A percentile compares a stretch with the other conserved stretches of the same genome.
phyloP scores from a whole-genome alignment of 2,329 filamentous ascomycete genomes.

The Penicillium sp. region DNA sequence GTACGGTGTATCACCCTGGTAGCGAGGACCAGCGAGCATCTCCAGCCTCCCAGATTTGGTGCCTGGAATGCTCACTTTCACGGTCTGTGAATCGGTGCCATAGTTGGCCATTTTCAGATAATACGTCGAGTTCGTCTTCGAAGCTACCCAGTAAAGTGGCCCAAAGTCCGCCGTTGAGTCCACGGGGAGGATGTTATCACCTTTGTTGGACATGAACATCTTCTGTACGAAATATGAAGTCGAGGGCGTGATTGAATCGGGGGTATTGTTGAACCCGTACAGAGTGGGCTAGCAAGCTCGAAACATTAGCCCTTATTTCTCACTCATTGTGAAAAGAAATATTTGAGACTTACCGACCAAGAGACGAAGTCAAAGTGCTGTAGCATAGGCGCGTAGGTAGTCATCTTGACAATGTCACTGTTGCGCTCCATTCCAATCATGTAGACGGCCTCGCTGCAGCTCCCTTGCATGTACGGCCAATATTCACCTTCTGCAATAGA shows the following conservation, averaged over 20 bases:
- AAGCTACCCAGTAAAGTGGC: conserved; percentile 38
- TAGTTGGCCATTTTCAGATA: conserved; percentile 37
- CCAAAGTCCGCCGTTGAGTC: conserved; percentile 29
- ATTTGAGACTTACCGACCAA: conserved; percentile 31
- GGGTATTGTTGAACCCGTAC: conserved; percentile 32
- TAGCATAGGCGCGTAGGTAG: conserved; percentile 39
- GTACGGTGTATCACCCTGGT: conserved; percentile 21
- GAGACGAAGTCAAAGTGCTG: conserved; percentile 37
- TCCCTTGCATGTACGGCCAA: conserved; percentile 44
- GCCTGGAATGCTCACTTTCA: conserved; percentile 29
- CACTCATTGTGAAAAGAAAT: background rate
- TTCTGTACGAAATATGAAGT: conserved; percentile 40
- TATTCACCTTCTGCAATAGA: conserved; percentile 16
- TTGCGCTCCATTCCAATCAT: conserved; percentile 56
- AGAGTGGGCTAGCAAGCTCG: conserved; percentile 30
- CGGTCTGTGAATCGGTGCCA: conserved; percentile 19
- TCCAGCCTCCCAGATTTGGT: conserved; percentile 24
- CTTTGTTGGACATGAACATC: conserved; percentile 37
- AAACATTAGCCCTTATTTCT: background rate
- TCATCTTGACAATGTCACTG: conserved; percentile 39
- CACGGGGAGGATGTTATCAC: conserved; percentile 32
- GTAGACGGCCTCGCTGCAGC: conserved; percentile 65
- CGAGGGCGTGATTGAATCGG: conserved; percentile 30
- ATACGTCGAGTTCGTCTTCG: conserved; percentile 22
- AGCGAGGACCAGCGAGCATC: conserved; percentile 24